Conservation (phyloP, 768 basidiomycete genomes). For the Mycena rebaudengoi region DNA sequence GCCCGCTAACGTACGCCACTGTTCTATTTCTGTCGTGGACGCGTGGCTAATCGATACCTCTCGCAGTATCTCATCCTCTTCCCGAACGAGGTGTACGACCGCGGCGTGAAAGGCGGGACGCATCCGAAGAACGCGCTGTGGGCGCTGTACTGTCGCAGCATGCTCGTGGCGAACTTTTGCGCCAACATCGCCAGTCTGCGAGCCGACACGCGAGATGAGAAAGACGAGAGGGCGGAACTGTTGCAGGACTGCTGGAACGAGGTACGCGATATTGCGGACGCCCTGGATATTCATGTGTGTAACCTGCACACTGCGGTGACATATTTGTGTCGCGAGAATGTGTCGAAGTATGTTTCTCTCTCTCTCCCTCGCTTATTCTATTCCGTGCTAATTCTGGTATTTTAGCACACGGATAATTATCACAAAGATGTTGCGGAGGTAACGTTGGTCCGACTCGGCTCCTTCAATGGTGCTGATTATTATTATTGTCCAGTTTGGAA, state of each 20-base stretch:
- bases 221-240: constrained; percentile 52
- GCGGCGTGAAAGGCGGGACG: constrained; percentile 34
- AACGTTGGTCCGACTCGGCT: constrained; percentile 25
- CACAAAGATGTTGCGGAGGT: constrained; percentile 55
- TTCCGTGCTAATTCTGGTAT: constrained; percentile 7
- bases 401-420: constrained; percentile 56
- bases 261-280: constrained; percentile 53
- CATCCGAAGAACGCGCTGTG: constrained; percentile 63
- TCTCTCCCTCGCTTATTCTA: constrained; percentile 8
- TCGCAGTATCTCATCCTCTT: constrained; percentile 51
- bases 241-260: constrained; percentile 59
- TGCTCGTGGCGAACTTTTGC: constrained; percentile 54
- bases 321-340: constrained; percentile 57
- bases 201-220: constrained; percentile 40
- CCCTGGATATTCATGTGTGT: constrained; percentile 58
- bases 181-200: constrained; percentile 14
- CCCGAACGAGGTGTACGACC: constrained; percentile 55
- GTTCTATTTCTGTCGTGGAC: background rate
- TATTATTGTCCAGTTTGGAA: constrained; percentile 9
- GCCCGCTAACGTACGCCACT: constrained; percentile 46
- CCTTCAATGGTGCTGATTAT: background rate
- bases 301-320: constrained; percentile 56
- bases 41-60: background rate
- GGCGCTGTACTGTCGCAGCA: constrained; percentile 65
- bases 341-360: constrained; percentile 50